Conservation (phyloP, 2,329 filamentous ascomycete genomes). For the Alternaria incomplexa region DNA sequence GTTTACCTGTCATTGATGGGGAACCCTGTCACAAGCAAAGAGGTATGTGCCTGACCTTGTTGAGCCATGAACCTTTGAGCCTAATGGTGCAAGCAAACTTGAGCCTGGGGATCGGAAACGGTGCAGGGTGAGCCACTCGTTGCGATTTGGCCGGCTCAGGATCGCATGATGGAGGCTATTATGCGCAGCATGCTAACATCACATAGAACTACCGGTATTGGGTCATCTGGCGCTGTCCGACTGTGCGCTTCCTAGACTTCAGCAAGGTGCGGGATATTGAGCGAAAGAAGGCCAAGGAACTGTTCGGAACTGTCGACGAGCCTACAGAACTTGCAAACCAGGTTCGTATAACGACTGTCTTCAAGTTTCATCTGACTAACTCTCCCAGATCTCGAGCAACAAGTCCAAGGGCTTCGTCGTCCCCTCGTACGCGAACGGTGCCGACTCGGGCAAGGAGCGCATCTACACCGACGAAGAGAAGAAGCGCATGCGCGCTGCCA, state of each 20-base stretch:
- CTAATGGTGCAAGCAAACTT: conserved; percentile 26
- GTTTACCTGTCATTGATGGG: conserved; percentile 82
- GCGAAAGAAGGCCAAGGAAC: conserved; percentile 73
- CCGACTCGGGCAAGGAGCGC: conserved; percentile 60
- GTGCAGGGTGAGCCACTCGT: background rate
- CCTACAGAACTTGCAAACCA: conserved; percentile 75
- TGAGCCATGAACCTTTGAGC: conserved; percentile 7
- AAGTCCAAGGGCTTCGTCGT: conserved; percentile 79
- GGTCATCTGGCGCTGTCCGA: conserved; percentile 85
- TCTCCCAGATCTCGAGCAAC: conserved; percentile 71
- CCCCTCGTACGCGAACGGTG: conserved; percentile 49
- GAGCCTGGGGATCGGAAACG: conserved; percentile 2
- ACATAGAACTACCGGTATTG: conserved; percentile 86
- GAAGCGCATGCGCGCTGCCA: conserved; percentile 82
- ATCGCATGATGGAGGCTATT: background rate
- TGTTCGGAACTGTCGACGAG: conserved; percentile 81
- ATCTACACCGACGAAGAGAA: conserved; percentile 87
- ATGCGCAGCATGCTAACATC: conserved; percentile 12
- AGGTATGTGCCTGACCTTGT: conserved; percentile 62
- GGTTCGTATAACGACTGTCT: background rate
- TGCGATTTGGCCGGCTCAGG: background rate
- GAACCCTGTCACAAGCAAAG: conserved; percentile 90
- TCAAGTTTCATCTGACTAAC: conserved; percentile 36
- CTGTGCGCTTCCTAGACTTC: conserved; percentile 89
- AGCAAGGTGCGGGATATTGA: conserved; percentile 89